Evolutionary conservation across 768 basidiomycete genomes (phyloP).

Genomic region (Leccinum variicolor): DNA sequence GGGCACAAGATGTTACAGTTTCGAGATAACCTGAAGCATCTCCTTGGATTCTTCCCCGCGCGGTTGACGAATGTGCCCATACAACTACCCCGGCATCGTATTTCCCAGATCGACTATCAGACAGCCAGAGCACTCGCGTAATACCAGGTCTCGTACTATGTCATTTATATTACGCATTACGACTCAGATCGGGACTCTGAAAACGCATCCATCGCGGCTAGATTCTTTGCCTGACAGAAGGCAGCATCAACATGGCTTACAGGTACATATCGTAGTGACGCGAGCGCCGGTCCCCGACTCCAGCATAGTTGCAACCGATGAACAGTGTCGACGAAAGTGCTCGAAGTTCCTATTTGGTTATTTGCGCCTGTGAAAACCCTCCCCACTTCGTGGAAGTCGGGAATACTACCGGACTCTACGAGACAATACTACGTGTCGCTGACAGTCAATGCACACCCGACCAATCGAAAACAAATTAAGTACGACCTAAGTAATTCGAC

Average conservation of each 20-base stretch:
- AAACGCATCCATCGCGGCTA: not conserved
- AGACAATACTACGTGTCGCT: not conserved
- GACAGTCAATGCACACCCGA: not conserved
- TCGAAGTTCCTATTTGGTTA: too few relatives aligned
- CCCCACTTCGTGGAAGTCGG: too few relatives aligned
- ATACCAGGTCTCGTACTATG: too few relatives aligned
- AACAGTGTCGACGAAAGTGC: too few relatives aligned
- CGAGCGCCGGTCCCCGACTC: too few relatives aligned
- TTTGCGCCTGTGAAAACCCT: too few relatives aligned
- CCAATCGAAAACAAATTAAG: constrained; percentile 21
- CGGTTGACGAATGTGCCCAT: not conserved
- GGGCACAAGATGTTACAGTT: too few relatives aligned
- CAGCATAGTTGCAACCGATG: too few relatives aligned
- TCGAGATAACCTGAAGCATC: too few relatives aligned
- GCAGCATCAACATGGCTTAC: not conserved
- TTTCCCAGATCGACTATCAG: not conserved
- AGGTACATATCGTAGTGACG: not conserved
- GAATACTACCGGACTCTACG: not conserved
- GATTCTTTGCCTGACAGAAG: not conserved
- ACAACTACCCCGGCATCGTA: not conserved
- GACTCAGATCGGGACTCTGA: not conserved
- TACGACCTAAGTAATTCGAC: constrained; percentile 16
- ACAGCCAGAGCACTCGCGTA: not conserved
- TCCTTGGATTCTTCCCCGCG: too few relatives aligned
- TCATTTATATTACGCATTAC: too few relatives aligned